Evolutionary conservation across 75 land plant species (phyloP).

Genomic region (Cunninghamia lanceolata): DNA sequence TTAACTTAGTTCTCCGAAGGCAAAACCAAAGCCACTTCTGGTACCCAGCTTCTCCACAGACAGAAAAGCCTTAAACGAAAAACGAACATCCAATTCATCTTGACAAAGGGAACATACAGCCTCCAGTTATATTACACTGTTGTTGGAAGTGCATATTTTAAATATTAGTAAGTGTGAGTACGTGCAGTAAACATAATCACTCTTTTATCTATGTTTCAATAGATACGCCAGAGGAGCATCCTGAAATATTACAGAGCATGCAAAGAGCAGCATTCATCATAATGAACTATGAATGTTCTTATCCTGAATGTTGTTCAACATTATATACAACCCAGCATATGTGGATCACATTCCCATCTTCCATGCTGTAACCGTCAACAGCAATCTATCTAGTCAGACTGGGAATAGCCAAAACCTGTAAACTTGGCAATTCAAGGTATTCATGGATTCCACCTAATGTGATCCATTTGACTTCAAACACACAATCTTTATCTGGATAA

Average conservation of each 20-base stretch:
- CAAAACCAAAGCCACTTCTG: background rate
- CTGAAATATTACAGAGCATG: background rate
- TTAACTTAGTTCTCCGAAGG: background rate
- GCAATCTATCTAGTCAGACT: background rate
- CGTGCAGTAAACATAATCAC: background rate
- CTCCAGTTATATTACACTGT: background rate
- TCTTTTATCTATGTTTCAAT: background rate
- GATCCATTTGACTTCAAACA: background rate
- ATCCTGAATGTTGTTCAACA: background rate
- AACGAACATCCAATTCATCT: background rate
- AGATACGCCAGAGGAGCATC: background rate
- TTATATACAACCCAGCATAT: conserved; percentile 1
- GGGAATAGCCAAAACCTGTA: background rate
- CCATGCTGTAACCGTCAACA: background rate
- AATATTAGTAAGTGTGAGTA: background rate
- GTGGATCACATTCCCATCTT: background rate
- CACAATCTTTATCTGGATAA: background rate
- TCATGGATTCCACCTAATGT: background rate
- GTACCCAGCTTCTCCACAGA: background rate
- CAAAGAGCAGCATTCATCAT: background rate
- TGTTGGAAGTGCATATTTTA: background rate
- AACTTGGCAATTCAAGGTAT: background rate
- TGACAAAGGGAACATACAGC: background rate
- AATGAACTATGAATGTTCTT: background rate
- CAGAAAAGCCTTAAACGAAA: background rate